phyloP scores from a whole-genome alignment of 768 basidiomycete species.

The Lactarius psammicola region DNA sequence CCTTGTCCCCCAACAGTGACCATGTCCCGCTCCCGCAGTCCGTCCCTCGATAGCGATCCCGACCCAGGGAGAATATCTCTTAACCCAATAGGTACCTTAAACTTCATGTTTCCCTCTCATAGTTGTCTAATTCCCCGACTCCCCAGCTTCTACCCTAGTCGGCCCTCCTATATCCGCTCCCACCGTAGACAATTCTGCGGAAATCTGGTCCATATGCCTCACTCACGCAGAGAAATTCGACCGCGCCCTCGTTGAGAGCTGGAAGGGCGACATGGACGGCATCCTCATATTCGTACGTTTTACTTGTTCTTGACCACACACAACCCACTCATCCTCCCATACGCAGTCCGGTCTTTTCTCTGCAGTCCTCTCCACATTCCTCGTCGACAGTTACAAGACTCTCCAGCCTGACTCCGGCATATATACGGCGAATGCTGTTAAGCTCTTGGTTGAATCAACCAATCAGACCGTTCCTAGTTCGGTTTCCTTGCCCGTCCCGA shows the following conservation, averaged over 20 bases:
- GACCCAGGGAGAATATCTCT: neutral
- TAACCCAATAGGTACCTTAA: neutral
- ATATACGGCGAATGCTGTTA: neutral
- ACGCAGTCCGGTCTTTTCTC: slow-evolving; percentile 28
- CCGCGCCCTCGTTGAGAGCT: slow-evolving; percentile 19
- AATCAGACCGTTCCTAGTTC: neutral
- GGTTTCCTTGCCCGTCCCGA: neutral
- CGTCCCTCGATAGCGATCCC: neutral
- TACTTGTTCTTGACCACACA: neutral
- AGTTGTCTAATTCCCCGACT: neutral
- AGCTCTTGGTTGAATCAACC: neutral
- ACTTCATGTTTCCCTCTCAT: neutral
- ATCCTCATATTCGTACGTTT: slow-evolving; percentile 27
- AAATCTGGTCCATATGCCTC: slow-evolving; percentile 23
- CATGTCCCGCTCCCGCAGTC: neutral
- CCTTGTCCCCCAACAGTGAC: neutral
- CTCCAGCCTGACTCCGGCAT: slow-evolving; percentile 13
- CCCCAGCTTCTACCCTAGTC: neutral
- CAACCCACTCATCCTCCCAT: neutral
- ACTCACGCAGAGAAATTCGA: slow-evolving; percentile 23
- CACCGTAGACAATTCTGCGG: neutral
- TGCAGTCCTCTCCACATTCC: slow-evolving; percentile 22
- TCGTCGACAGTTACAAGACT: slow-evolving; percentile 18
- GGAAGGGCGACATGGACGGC: slow-evolving; percentile 29
- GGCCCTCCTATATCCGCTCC: neutral